Evolutionary conservation across 2,329 filamentous ascomycete species (phyloP), one percentile per base, ranked within the genome.

Genomic region (Zymoseptoria pseudotritici): DNA sequence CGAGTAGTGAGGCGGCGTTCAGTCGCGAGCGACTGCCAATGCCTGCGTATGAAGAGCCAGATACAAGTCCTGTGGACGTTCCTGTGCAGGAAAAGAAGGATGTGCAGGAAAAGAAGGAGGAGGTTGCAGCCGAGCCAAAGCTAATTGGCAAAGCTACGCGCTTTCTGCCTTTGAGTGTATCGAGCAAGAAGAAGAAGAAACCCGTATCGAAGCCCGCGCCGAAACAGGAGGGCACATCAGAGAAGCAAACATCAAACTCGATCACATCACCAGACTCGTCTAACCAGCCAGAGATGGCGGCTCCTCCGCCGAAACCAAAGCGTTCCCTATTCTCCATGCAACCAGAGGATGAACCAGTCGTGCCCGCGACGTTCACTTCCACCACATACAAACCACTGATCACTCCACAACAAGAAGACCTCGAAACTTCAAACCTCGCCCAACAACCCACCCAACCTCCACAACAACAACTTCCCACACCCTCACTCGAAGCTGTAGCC

Each of bases 81-180:
- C 72, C 21, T 1, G 78, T 77, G 11, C 81, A 82, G 50, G 24
- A 80, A 84, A 68, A 84, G 20, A 29, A 61, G 21, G 56, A 55
- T 1, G 78, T 77, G 11, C 81, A 82, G 50, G 24, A 80, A 84
- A 68, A 84, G 20, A 29, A 61, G 21, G 56, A 55, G 10, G 61
- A 61, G 7, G 52, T 59, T 1, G 20, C 82, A 21, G 46, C 81
- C n/a, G 79, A 83, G 1, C 84, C 87, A 60, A 87, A 89, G 75
- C 75, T 89, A 13, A 83, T 87, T 2, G 89, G 89, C 20, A 94
- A 92, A 67, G 85, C 91, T 11, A 84, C 92, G 74, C 89, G 91
- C 84, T 97, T 97, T 74, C 89, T 87, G 71, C 93, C 93, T 3
- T 78, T 97, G 46, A 96, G 92, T 0, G 91, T 97, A 13, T 84